Conservation (phyloP, 768 basidiomycete species). For the Amanita pseudoporphyria region DNA sequence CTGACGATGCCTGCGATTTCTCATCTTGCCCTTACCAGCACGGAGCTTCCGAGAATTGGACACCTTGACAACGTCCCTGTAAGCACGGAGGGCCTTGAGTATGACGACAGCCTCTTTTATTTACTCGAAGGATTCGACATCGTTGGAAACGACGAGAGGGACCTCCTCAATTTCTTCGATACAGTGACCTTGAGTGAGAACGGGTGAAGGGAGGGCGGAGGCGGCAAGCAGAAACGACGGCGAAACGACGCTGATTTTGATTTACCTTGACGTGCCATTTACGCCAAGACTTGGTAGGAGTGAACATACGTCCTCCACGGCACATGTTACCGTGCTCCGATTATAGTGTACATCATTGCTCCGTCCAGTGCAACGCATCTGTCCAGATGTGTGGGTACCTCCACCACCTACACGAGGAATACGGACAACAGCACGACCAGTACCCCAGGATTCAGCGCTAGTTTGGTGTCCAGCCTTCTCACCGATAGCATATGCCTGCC, state of each 20-base stretch:
- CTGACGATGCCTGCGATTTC: too few species aligned
- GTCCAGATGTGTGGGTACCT: constrained; percentile 97
- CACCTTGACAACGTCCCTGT: too few species aligned
- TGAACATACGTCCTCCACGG: too few species aligned
- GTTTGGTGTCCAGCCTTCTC: constrained; percentile 99
- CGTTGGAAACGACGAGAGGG: too few species aligned
- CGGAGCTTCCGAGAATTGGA: too few species aligned
- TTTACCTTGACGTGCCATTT: constrained; percentile 99
- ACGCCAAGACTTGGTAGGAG: constrained; percentile 98
- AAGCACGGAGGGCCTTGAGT: constrained; percentile 83
- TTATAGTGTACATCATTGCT: constrained; percentile 1
- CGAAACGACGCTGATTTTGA: constrained; percentile 98
- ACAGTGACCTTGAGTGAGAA: constrained; percentile 97
- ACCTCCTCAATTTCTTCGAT: constrained; percentile 97
- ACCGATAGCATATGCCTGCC: constrained; percentile 91
- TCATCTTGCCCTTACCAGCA: too few species aligned
- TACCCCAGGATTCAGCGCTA: too few species aligned
- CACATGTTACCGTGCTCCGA: constrained; percentile 99
- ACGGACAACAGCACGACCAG: constrained; percentile 99
- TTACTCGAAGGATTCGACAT: too few species aligned
- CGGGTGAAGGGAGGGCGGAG: constrained; percentile 94
- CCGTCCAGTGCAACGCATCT: constrained; percentile 37
- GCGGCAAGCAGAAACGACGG: constrained; percentile 98
- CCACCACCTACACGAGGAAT: constrained; percentile 99
- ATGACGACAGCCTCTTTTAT: constrained; percentile 95